A percentile compares a stretch with the other conserved stretches of the same genome.
phyloP scores from a whole-genome alignment of 2,329 filamentous ascomycete species.

The Aspergillus unguis region DNA sequence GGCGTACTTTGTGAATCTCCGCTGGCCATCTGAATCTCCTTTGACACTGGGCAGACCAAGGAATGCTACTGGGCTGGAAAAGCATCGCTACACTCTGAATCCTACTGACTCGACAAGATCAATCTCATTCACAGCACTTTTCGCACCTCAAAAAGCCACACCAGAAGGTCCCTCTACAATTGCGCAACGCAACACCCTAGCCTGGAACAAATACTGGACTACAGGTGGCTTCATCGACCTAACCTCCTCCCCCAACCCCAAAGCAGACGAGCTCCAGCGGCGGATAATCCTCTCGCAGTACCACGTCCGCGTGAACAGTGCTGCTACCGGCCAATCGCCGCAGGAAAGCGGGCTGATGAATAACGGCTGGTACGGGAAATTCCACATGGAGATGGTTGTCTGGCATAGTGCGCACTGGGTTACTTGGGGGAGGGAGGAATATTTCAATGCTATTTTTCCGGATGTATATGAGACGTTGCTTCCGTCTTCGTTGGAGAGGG shows the following conservation, averaged over 20 bases:
- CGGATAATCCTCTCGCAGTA: constrained; percentile 17
- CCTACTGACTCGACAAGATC: not conserved
- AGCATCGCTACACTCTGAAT: constrained; percentile 9
- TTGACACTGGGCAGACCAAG: not conserved
- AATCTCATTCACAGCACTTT: constrained; percentile 11
- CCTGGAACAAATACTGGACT: constrained; percentile 15
- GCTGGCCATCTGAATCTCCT: constrained; percentile 8
- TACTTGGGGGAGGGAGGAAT: constrained; percentile 16
- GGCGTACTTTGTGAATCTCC: constrained; percentile 9
- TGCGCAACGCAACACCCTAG: not conserved
- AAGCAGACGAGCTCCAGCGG: constrained; percentile 16
- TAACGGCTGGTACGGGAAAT: constrained; percentile 20
- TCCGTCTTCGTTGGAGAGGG: constrained; percentile 6
- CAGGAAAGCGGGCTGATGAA: constrained; percentile 19
- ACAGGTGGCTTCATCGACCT: constrained; percentile 15
- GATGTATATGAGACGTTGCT: constrained; percentile 11
- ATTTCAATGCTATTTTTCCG: constrained; percentile 15
- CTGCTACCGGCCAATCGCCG: constrained; percentile 14
- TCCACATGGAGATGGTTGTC: constrained; percentile 20
- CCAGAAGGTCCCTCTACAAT: not conserved
- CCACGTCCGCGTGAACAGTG: constrained; percentile 16
- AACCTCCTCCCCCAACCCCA: constrained; percentile 9
- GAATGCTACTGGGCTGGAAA: not conserved
- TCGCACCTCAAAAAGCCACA: not conserved
- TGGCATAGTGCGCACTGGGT: constrained; percentile 19